Percentiles rank a stretch among this genome's conserved stretches.
Evolutionary conservation across 805 yeast genomes (phyloP).

Genomic region (Barnettozyma salicaria): DNA sequence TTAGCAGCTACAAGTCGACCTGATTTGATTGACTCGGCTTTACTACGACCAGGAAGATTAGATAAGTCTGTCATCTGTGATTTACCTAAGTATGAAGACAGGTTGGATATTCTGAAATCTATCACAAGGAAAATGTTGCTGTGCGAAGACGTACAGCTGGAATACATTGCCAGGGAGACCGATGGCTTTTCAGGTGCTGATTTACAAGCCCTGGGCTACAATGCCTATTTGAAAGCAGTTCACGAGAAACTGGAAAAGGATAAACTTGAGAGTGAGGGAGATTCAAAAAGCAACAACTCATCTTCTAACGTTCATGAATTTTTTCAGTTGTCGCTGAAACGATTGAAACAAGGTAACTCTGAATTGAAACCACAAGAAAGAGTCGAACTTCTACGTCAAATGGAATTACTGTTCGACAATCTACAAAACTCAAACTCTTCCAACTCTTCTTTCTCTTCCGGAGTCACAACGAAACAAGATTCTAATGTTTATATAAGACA

Average conservation of each 20-base stretch:
- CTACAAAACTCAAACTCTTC: conserved; percentile 3
- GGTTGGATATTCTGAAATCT: conserved; percentile 64
- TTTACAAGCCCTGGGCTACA: conserved; percentile 84
- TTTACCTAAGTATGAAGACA: conserved; percentile 66
- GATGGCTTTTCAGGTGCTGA: conserved; percentile 93
- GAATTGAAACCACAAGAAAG: conserved; percentile 35
- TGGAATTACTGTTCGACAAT: conserved; percentile 31
- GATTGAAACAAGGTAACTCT: conserved; percentile 12
- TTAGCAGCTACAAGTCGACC: conserved; percentile 96
- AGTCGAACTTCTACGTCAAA: conserved; percentile 36
- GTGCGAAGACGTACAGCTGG: conserved; percentile 42
- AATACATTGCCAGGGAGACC: conserved; percentile 49
- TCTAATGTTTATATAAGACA: conserved; percentile 41
- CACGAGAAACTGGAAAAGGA: conserved; percentile 56
- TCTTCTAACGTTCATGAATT: conserved; percentile 31
- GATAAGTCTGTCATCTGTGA: conserved; percentile 91
- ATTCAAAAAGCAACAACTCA: conserved; percentile 9
- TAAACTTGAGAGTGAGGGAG: conserved; percentile 28
- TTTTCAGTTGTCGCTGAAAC: conserved; percentile 34
- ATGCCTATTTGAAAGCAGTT: conserved; percentile 83
- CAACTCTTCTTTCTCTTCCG: background rate
- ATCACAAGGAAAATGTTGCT: conserved; percentile 58
- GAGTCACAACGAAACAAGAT: conserved; percentile 14
- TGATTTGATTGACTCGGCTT: conserved; percentile 90
- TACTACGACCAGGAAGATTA: conserved; percentile 91